Conservation (phyloP, 2,329 filamentous ascomycete species). For the Aspergillus caelatus region DNA sequence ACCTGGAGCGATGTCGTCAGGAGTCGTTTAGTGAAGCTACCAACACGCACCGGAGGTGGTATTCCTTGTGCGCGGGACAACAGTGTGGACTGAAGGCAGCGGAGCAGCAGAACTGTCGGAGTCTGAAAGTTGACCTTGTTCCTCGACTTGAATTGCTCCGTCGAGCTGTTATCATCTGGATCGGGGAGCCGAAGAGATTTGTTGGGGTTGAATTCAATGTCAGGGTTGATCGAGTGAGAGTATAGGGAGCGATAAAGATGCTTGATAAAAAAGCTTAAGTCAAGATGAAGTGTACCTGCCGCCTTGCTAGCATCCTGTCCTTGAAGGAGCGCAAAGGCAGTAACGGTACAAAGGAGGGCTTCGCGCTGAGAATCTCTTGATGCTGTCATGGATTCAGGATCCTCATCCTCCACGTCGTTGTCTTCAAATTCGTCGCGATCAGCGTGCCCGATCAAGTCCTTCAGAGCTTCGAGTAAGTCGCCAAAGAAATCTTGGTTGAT, state of each 20-base stretch:
- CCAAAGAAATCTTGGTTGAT: slow-evolving; percentile 99
- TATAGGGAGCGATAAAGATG: slow-evolving; percentile 89
- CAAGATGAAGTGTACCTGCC: slow-evolving; percentile 78
- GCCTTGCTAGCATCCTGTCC: slow-evolving; percentile 91
- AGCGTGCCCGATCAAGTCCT: slow-evolving; percentile 83
- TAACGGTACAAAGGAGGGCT: slow-evolving; percentile 89
- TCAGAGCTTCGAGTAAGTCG: slow-evolving; percentile 89
- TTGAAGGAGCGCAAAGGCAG: slow-evolving; percentile 92
- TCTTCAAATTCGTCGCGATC: slow-evolving; percentile 53
- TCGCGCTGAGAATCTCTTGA: slow-evolving; percentile 79
- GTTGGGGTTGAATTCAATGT: slow-evolving; percentile 77
- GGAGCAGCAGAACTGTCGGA: slow-evolving; percentile 86
- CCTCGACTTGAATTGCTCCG: slow-evolving; percentile 43
- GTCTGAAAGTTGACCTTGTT: slow-evolving; percentile 93
- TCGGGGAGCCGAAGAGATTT: slow-evolving; percentile 74
- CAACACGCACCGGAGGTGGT: slow-evolving; percentile 81
- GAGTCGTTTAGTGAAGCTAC: slow-evolving; percentile 90
- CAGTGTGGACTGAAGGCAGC: slow-evolving; percentile 80
- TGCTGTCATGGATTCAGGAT: slow-evolving; percentile 43
- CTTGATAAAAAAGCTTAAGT: slow-evolving; percentile 92
- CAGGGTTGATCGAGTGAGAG: slow-evolving; percentile 75
- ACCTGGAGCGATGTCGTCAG: slow-evolving; percentile 80
- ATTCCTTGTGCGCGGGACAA: slow-evolving; percentile 74
- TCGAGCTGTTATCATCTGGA: slow-evolving; percentile 55
- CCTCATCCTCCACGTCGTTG: slow-evolving; percentile 42